These are phyloP conservation scores for Plenodomus tracheiphilus DNA, from an alignment of 2,329 filamentous ascomycete species.

Conservation along the genomic window DNA sequence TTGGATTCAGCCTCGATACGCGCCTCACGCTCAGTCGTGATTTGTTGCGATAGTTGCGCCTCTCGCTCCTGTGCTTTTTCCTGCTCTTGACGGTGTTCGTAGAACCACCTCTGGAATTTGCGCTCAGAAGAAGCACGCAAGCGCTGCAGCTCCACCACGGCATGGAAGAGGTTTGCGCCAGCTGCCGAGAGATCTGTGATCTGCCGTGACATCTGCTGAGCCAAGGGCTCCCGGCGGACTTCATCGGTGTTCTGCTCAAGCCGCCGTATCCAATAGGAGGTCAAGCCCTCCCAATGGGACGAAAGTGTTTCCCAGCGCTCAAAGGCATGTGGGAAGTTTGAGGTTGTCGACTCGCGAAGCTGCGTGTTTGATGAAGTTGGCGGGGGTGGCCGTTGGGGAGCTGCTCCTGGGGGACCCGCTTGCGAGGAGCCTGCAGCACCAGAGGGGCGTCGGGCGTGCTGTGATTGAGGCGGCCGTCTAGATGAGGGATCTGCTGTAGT, in stretches of 20 bases:
- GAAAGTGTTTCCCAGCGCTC: conserved; percentile 97
- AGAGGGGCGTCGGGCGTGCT: conserved; percentile 38
- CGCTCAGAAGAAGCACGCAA: conserved; percentile 92
- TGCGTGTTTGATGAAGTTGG: conserved; percentile 32
- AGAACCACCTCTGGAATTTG: conserved; percentile 99
- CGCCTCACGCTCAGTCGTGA: conserved; percentile 74
- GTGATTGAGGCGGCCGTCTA: conserved; percentile 34
- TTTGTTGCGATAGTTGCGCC: conserved; percentile 69
- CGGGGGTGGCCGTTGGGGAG: conserved; percentile 32
- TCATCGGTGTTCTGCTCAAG: conserved; percentile 89
- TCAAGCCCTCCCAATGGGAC: conserved; percentile 96
- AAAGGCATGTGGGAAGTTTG: conserved; percentile 92
- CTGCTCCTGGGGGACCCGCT: conserved; percentile 30
- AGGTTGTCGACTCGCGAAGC: conserved; percentile 49
- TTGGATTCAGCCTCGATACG: conserved; percentile 69
- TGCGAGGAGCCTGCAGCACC: conserved; percentile 38
- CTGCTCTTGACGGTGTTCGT: conserved; percentile 86
- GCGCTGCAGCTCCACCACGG: conserved; percentile 92
- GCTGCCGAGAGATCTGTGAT: conserved; percentile 97
- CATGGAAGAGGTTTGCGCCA: conserved; percentile 95
- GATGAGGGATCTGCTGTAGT: conserved; percentile 20
- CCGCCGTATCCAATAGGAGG: conserved; percentile 94
- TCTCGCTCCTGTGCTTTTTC: conserved; percentile 83
- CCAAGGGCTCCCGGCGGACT: conserved; percentile 78
- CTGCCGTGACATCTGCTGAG: conserved; percentile 86